phyloP scores from a whole-genome alignment of 164 flowering plant genomes.

The Saururus chinensis region DNA sequence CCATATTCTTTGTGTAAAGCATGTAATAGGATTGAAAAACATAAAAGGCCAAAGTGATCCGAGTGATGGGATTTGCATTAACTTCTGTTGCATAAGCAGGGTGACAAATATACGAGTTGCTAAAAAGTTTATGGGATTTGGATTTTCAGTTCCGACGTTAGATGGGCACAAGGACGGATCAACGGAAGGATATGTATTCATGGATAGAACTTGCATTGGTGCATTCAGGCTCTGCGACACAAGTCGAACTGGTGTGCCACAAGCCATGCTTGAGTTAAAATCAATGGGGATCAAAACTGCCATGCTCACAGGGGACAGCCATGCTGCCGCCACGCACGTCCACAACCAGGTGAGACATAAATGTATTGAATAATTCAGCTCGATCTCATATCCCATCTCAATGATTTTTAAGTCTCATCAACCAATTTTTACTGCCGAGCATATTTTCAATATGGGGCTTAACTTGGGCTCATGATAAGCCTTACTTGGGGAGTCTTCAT shows the following conservation, averaged over 20 bases:
- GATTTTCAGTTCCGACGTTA: conserved; percentile 29
- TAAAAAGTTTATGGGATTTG: background rate
- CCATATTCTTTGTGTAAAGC: too few relatives aligned
- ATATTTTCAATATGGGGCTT: too few relatives aligned
- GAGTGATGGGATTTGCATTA: too few relatives aligned
- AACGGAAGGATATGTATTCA: conserved; percentile 52
- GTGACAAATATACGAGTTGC: too few relatives aligned
- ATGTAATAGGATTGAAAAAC: too few relatives aligned
- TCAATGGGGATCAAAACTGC: conserved; percentile 55
- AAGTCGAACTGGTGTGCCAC: conserved; percentile 61
- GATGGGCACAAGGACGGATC: conserved; percentile 34
- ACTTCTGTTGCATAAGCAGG: too few relatives aligned
- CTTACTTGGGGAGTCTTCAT: too few relatives aligned
- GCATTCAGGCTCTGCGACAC: conserved; percentile 59
- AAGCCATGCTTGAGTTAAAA: conserved; percentile 59
- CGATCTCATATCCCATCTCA: too few relatives aligned
- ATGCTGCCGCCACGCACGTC: conserved; percentile 57
- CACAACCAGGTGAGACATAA: conserved; percentile 51
- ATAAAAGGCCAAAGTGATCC: too few relatives aligned
- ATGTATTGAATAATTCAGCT: background rate
- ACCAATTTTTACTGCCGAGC: too few relatives aligned
- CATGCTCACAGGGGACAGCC: conserved; percentile 87
- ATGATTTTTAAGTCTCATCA: too few relatives aligned
- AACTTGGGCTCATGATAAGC: too few relatives aligned
- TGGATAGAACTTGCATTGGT: conserved; percentile 29